A percentile compares a stretch with the other conserved stretches of the same genome.
Evolutionary conservation across 805 yeast genomes (phyloP).

Genomic region (Wickerhamiella slavikovae): DNA sequence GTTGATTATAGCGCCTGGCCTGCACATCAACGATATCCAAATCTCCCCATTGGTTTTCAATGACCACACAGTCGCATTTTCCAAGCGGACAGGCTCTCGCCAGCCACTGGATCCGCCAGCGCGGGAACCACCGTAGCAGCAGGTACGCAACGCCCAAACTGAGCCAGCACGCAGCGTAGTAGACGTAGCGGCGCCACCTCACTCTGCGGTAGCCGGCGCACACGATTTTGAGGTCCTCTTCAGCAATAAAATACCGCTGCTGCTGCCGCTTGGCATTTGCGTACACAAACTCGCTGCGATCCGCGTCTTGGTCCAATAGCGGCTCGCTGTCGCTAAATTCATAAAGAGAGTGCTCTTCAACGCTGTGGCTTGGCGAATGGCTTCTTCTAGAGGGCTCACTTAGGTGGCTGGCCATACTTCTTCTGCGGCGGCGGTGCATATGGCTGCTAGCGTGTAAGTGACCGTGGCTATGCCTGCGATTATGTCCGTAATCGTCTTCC

Average conservation of each 20-base stretch:
- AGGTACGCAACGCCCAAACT: constrained; percentile 61
- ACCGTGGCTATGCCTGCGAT: too few species aligned
- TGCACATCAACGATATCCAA: constrained; percentile 36
- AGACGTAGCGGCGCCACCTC: constrained; percentile 24
- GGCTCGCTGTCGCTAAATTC: constrained; percentile 8
- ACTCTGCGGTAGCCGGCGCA: constrained; percentile 72
- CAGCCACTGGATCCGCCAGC: constrained; percentile 31
- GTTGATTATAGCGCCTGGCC: constrained; percentile 44
- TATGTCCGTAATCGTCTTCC: too few species aligned
- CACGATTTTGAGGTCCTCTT: constrained; percentile 86
- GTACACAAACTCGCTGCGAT: constrained; percentile 4
- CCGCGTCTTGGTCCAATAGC: constrained; percentile 6
- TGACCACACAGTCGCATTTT: constrained; percentile 74
- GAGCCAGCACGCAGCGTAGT: constrained; percentile 30
- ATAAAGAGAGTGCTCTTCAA: constrained; percentile 2
- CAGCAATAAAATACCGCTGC: constrained; percentile 83
- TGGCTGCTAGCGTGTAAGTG: not conserved
- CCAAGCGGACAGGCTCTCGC: constrained; percentile 36
- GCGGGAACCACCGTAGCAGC: constrained; percentile 70
- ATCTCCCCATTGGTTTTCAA: constrained; percentile 89
- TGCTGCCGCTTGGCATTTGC: constrained; percentile 13
- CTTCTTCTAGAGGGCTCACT: too few species aligned
- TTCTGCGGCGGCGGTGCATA: not conserved
- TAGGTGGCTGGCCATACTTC: too few species aligned
- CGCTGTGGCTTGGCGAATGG: too few species aligned